Evolutionary conservation across 768 basidiomycete species (phyloP).

Genomic region (Boletus coccyginus): DNA sequence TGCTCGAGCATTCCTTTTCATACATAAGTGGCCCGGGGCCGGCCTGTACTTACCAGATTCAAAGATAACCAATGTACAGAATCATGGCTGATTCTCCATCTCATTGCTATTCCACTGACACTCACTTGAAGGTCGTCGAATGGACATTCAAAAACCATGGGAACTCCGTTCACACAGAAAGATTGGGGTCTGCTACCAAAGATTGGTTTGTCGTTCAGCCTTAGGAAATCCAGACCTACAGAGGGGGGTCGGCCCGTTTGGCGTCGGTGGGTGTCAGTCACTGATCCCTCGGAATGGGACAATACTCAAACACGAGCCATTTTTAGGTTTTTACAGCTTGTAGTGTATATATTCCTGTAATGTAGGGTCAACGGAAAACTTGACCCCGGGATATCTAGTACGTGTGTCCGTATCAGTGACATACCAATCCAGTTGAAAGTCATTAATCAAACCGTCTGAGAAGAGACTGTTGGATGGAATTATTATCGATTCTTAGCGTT

Average conservation of each 20-base stretch:
- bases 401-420: neutral
- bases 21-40: neutral
- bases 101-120: neutral
- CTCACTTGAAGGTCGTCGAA: neutral
- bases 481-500: neutral
- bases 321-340: conserved; percentile 68
- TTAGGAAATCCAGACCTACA: neutral
- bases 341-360: conserved; percentile 25
- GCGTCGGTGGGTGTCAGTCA: conserved; percentile 1
- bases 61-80: neutral
- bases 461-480: neutral
- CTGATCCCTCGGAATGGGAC: neutral
- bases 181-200: neutral
- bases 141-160: conserved; percentile 6
- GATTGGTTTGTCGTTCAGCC: neutral
- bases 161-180: neutral
- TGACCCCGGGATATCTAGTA: neutral
- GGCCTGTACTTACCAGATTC: neutral
- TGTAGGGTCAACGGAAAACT: neutral
- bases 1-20: neutral
- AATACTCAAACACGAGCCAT: neutral
- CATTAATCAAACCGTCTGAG: neutral
- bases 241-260: neutral
- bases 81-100: neutral
- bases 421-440: neutral